Conservation (phyloP, 805 yeast genomes). For the Myxozyma neglecta region DNA sequence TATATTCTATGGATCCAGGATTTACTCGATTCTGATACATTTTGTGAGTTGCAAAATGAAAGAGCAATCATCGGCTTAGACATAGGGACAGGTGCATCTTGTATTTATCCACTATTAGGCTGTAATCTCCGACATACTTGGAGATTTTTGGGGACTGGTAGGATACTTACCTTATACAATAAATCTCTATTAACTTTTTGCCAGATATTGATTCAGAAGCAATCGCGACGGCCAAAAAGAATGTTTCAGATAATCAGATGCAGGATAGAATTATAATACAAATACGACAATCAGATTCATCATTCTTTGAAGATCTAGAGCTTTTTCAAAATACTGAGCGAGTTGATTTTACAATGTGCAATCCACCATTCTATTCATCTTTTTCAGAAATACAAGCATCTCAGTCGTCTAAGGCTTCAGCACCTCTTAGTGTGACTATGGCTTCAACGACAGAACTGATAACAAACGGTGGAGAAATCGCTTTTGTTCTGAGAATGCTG, state of each 20-base stretch:
- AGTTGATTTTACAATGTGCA: slow-evolving; percentile 47
- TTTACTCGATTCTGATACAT: slow-evolving; percentile 22
- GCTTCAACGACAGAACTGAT: slow-evolving; percentile 46
- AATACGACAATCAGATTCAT: slow-evolving; percentile 26
- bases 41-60: background rate
- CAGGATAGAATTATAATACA: slow-evolving; percentile 30
- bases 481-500: slow-evolving; percentile 44
- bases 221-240: slow-evolving; percentile 37
- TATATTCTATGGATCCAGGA: slow-evolving; percentile 38
- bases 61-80: background rate
- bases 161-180: background rate
- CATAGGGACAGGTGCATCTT: slow-evolving; percentile 51
- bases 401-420: slow-evolving; percentile 34
- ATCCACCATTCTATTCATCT: slow-evolving; percentile 54
- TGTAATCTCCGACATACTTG: slow-evolving; percentile 32
- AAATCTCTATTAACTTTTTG: background rate
- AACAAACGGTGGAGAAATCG: slow-evolving; percentile 50
- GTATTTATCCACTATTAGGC: slow-evolving; percentile 50
- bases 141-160: slow-evolving; percentile 43
- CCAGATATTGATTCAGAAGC: slow-evolving; percentile 45
- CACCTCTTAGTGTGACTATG: slow-evolving; percentile 34
- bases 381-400: slow-evolving; percentile 39
- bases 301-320: slow-evolving; percentile 18
- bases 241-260: slow-evolving; percentile 39
- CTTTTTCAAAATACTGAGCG: background rate